Conservation (phyloP, 805 yeast genomes). For the Yarrowia deformans region DNA sequence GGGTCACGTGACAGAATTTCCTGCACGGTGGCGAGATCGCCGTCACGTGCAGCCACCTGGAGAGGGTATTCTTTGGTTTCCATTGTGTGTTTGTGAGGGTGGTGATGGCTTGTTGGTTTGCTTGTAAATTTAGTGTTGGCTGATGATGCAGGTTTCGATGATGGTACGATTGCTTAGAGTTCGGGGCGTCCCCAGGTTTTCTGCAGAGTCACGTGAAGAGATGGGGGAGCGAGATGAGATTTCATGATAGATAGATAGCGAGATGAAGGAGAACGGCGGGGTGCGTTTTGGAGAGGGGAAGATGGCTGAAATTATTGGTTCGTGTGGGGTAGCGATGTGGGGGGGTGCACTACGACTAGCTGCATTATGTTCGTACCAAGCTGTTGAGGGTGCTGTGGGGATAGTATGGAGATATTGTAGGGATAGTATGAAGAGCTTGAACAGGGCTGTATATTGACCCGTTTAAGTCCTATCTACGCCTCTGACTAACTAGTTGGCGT, state of each 20-base stretch:
- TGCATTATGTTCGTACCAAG: too few species aligned
- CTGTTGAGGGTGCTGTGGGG: too few species aligned
- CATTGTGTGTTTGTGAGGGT: conserved; percentile 10
- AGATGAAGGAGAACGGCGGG: background rate
- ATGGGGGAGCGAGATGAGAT: too few species aligned
- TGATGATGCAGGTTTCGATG: conserved; percentile 4
- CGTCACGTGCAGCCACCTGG: conserved; percentile 67
- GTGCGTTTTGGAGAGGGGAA: background rate
- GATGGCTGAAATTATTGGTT: background rate
- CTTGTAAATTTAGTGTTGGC: background rate
- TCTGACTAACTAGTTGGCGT: too few species aligned
- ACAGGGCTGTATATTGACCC: too few species aligned
- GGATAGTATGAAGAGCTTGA: too few species aligned
- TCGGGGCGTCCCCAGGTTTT: conserved; percentile 20
- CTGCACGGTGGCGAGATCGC: conserved; percentile 60
- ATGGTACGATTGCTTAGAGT: conserved; percentile 26
- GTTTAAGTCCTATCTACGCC: too few species aligned
- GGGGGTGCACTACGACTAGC: too few species aligned
- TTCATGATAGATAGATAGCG: too few species aligned
- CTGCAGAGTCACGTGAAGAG: conserved; percentile 8
- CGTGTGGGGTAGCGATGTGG: background rate
- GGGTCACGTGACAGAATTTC: conserved; percentile 61
- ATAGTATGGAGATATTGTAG: too few species aligned
- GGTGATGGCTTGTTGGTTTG: too few species aligned
- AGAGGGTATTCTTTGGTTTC: conserved; percentile 42